Percentiles rank a stretch among this genome's conserved stretches.
Conservation (phyloP, 192 early-diverging fungal species). For the Gamsiella multidivaricata region DNA sequence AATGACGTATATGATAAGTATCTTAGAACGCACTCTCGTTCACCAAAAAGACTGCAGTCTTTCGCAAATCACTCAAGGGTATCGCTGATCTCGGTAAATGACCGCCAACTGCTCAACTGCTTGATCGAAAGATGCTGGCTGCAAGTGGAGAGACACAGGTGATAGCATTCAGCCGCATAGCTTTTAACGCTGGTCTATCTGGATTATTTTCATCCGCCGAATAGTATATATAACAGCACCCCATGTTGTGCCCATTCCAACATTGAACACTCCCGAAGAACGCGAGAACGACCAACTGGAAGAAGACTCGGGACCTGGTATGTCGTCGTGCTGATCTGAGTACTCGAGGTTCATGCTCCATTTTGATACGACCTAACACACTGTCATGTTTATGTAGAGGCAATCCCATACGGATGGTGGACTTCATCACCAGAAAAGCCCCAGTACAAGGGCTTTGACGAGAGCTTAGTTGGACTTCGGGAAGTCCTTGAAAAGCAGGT, state of each 20-base stretch:
- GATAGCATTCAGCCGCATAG: too few species aligned
- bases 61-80: conserved; percentile 61
- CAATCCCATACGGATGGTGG: conserved; percentile 59
- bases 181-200: not conserved
- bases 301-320: conserved; percentile 55
- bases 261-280: conserved; percentile 54
- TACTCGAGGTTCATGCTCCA: too few species aligned
- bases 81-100: conserved; percentile 62
- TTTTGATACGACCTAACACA: too few species aligned
- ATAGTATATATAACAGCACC: conserved; percentile 66
- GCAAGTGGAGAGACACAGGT: too few species aligned
- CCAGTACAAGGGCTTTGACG: conserved; percentile 56
- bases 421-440: conserved; percentile 46
- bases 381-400: conserved; percentile 19
- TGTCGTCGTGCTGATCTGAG: conserved; percentile 7
- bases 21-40: conserved; percentile 58
- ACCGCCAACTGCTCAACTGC: not conserved
- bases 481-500: conserved; percentile 59
- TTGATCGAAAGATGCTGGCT: too few species aligned
- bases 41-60: conserved; percentile 64
- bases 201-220: not conserved
- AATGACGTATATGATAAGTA: too few species aligned
- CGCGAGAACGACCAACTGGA: conserved; percentile 41
- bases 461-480: conserved; percentile 54
- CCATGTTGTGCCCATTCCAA: conserved; percentile 58